These are phyloP conservation scores for Trypethelium eluteriae DNA, from an alignment of 495 filamentous ascomycete genomes.

Conservation along the genomic window DNA sequence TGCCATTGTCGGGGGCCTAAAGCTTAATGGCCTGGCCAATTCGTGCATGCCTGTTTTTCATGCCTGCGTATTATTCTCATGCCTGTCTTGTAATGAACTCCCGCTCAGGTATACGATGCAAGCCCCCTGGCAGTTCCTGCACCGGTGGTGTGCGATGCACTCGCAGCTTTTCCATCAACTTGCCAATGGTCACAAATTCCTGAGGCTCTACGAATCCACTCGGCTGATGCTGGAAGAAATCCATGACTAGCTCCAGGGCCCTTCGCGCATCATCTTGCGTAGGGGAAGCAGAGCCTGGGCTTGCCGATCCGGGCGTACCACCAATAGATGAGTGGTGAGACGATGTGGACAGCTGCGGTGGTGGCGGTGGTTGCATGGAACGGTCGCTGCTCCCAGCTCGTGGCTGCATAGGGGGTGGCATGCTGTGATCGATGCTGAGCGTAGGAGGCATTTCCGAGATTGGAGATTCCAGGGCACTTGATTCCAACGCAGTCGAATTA, in stretches of 20 bases:
- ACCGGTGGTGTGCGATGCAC: slow-evolving; percentile 38
- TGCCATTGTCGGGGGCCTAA: background rate
- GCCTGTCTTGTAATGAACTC: slow-evolving; percentile 42
- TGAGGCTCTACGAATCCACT: slow-evolving; percentile 64
- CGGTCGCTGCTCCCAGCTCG: background rate
- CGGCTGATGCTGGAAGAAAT: slow-evolving; percentile 71
- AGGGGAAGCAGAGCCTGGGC: slow-evolving; percentile 11
- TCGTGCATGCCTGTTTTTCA: background rate
- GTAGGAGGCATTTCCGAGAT: slow-evolving; percentile 49
- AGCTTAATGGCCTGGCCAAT: background rate
- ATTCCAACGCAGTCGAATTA: slow-evolving; percentile 57
- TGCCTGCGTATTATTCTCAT: background rate
- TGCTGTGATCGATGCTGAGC: slow-evolving; percentile 47
- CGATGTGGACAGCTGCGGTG: slow-evolving; percentile 12
- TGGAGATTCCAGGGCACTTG: slow-evolving; percentile 37
- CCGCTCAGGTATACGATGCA: slow-evolving; percentile 59
- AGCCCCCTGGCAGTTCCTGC: slow-evolving; percentile 51
- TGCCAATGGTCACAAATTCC: slow-evolving; percentile 75
- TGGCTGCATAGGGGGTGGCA: slow-evolving; percentile 31
- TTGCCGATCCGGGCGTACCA: slow-evolving; percentile 1
- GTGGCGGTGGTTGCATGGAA: slow-evolving; percentile 44
- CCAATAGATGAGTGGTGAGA: slow-evolving; percentile 8
- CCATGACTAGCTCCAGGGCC: slow-evolving; percentile 79
- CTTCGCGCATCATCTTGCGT: slow-evolving; percentile 75
- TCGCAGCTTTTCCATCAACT: slow-evolving; percentile 81